phyloP scores from a whole-genome alignment of 2,329 filamentous ascomycete genomes.

The Beauveria bassiana region DNA sequence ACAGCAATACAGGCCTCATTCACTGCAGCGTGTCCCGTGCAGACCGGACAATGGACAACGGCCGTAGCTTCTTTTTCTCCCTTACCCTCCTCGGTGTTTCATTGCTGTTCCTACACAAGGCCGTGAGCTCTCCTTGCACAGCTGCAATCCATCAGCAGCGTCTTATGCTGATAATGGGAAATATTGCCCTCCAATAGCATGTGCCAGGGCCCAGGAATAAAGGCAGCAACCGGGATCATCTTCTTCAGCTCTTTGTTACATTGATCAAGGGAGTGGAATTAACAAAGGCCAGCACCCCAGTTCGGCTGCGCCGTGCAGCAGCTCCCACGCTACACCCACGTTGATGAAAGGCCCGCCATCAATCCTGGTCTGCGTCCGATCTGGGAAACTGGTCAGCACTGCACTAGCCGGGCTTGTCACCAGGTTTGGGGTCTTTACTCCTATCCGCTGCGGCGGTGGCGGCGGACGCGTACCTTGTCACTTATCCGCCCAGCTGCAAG shows the following conservation, averaged over 20 bases:
- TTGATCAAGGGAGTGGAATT: no score
- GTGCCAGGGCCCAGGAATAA: background rate
- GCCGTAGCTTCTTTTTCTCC: no score
- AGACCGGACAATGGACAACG: no score
- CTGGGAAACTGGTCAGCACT: background rate
- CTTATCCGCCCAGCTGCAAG: background rate
- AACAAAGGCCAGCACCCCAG: background rate
- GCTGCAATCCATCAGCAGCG: background rate
- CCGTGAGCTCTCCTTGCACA: no score
- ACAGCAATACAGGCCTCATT: background rate
- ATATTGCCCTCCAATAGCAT: background rate
- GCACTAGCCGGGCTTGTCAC: background rate
- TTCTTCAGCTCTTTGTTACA: background rate
- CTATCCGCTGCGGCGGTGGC: background rate
- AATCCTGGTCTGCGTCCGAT: conserved; percentile 9
- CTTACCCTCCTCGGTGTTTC: no score
- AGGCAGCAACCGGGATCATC: background rate
- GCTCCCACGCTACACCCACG: conserved; percentile 2
- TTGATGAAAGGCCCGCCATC: background rate
- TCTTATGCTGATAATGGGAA: background rate
- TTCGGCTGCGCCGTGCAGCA: background rate
- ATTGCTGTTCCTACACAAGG: no score
- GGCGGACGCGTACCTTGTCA: background rate
- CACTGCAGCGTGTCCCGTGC: no score
- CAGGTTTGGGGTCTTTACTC: background rate